Evolutionary conservation across 73 alveolate species (phyloP).

Genomic region (Durusdinium trenchii): DNA sequence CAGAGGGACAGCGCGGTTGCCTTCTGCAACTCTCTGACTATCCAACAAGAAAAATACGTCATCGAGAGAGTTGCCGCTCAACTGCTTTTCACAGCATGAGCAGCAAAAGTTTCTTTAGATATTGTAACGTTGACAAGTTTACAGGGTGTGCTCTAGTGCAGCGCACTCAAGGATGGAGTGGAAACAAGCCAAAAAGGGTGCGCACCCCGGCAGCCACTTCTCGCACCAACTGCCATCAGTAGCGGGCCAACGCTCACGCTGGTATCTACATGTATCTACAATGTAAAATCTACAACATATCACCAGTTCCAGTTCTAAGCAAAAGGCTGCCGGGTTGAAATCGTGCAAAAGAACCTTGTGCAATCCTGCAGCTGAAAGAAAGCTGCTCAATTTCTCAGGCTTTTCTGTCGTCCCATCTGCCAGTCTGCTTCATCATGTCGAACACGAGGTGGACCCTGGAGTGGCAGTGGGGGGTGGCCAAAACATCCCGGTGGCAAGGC

Average conservation of each 20-base stretch:
- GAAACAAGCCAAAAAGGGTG: slow-evolving; percentile 30
- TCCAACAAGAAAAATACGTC: slow-evolving; percentile 16
- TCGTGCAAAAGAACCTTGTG: neutral
- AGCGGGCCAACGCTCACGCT: neutral
- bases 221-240: neutral
- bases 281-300: neutral
- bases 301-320: neutral
- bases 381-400: neutral
- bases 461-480: too few species aligned
- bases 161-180: neutral
- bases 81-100: slow-evolving; percentile 69
- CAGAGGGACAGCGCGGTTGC: slow-evolving; percentile 16
- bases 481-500: neutral
- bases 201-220: neutral
- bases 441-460: slow-evolving; percentile 22
- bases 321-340: neutral
- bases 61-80: neutral
- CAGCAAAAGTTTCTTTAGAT: neutral
- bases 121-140: neutral
- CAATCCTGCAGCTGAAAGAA: neutral
- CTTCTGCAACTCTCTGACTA: neutral
- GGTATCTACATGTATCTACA: too few species aligned
- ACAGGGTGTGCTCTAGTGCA: slow-evolving; percentile 38
- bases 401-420: slow-evolving; percentile 56
- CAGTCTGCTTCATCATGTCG: slow-evolving; percentile 72